Conservation (phyloP, 139 green algal genomes). For the Dunaliella sp. region DNA sequence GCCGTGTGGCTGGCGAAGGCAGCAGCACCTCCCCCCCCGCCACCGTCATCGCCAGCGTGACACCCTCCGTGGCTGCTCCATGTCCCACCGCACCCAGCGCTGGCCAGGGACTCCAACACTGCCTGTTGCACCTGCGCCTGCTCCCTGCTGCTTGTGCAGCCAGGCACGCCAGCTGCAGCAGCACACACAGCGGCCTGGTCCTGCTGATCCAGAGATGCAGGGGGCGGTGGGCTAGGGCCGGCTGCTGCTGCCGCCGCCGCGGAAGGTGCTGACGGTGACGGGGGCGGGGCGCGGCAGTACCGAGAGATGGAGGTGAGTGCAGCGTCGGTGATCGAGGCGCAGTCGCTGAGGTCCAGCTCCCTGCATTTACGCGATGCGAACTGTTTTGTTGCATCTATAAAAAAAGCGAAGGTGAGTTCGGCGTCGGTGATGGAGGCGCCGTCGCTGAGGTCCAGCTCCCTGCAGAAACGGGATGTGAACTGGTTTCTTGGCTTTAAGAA, state of each 20-base stretch:
- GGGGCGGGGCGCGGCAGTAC: constrained; percentile 19
- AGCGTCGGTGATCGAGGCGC: constrained; percentile 38
- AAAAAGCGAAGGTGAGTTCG: constrained; percentile 21
- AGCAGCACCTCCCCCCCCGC: not conserved
- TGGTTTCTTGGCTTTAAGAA: no score
- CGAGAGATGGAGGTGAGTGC: constrained; percentile 28
- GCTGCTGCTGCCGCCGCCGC: not conserved
- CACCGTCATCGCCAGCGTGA: not conserved
- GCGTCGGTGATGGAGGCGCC: constrained; percentile 41
- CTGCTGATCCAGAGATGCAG: not conserved
- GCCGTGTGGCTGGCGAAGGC: no score
- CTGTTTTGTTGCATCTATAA: no score
- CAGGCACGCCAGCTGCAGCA: not conserved
- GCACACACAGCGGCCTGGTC: not conserved
- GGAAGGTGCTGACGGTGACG: not conserved
- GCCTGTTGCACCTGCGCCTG: constrained; percentile 16
- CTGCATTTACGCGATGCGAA: no score
- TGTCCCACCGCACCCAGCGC: no score
- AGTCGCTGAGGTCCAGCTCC: constrained; percentile 46
- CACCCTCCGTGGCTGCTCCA: no score
- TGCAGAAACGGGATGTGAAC: constrained; percentile 11
- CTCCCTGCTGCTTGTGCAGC: not conserved
- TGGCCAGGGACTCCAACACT: constrained; percentile 16
- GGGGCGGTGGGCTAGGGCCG: not conserved
- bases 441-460: constrained; percentile 45